These are phyloP conservation scores for Camelina hispida DNA, from an alignment of 345 rosid genomes.

Conservation along the genomic window DNA sequence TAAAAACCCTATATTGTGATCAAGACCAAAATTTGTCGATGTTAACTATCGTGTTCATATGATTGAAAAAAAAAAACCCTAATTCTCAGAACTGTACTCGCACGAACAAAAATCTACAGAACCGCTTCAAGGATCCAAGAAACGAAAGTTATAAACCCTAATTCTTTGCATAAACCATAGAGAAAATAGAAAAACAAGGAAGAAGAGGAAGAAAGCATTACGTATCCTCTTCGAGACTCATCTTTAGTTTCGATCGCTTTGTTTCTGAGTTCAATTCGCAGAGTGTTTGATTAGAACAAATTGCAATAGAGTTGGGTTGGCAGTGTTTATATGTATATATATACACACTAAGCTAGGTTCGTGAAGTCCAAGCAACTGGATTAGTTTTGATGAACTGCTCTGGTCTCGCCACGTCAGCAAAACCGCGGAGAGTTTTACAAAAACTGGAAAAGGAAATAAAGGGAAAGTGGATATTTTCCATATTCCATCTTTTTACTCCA, in stretches of 20 bases:
- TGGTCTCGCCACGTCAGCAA: not conserved
- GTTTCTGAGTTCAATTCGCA: not conserved
- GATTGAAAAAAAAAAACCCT: constrained; percentile 3
- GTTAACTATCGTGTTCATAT: not conserved
- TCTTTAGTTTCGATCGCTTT: constrained; percentile 1
- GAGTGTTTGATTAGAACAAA: not conserved
- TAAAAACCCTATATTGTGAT: constrained; percentile 4
- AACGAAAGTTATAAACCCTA: not conserved
- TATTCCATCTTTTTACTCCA: not conserved
- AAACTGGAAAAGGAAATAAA: not conserved
- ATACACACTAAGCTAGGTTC: not conserved
- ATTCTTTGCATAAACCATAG: constrained; percentile 9
- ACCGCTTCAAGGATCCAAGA: not conserved
- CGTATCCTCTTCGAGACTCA: constrained; percentile 22
- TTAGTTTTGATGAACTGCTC: not conserved
- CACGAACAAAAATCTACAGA: not conserved
- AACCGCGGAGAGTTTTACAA: no score
- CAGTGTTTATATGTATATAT: not conserved
- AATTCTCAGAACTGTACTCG: not conserved
- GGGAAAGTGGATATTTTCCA: not conserved
- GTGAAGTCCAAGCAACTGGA: constrained; percentile 23
- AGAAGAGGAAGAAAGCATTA: not conserved
- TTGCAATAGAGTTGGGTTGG: not conserved
- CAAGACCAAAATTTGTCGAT: not conserved
- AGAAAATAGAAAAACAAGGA: no score